Evolutionary conservation across 805 yeast genomes (phyloP), one percentile per base, ranked within the genome.

Genomic region (Schwanniomyces sp.): DNA sequence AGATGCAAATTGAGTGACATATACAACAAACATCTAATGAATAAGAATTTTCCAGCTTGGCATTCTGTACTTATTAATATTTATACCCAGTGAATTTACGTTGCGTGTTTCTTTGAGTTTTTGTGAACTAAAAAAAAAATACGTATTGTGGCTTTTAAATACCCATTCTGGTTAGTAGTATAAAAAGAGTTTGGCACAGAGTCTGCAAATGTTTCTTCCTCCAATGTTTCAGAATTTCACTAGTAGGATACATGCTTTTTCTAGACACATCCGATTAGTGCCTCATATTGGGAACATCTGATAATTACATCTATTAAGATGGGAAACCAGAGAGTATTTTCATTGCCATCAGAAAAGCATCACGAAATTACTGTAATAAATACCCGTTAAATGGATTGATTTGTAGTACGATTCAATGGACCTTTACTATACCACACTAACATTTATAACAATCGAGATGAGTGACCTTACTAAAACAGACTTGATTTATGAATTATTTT

Each of bases 1-100:
- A 72, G 72, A 43, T 65, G 69, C 3, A 62, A 44, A 7, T 63
- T 56, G 17, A 65, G 46, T 39, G 57, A 65, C 5, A 65, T 52
- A 43, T 47, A 66, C 27, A 63, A 46, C 7, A 67, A 42, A 21
- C 58, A 52, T 4, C 61, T 51, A 4, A 66, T 55, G 1, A 61
- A 40, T 5, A 53, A 39, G 3, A 56, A 25, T 36, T 58, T 64
- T 7, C 56, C 53, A 0, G 56, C 55, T 25, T 51, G 52, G 17
- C 48, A 53, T 8, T 17, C 41, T 11, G 34, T 39, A 7, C 14
- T 21, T 7, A 40, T 17, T 24, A n/a, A n/a, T n/a, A n/a, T n/a
- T 32, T 6, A 28, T 8, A 11, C 30, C 21, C 30, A 16, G 5
- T 6, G 27, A 17, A 7, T 25, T 5, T 40, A 44, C 16, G 30